Evolutionary conservation across 2,329 filamentous ascomycete species (phyloP).

Genomic region (Coleophoma eucalyptorum): DNA sequence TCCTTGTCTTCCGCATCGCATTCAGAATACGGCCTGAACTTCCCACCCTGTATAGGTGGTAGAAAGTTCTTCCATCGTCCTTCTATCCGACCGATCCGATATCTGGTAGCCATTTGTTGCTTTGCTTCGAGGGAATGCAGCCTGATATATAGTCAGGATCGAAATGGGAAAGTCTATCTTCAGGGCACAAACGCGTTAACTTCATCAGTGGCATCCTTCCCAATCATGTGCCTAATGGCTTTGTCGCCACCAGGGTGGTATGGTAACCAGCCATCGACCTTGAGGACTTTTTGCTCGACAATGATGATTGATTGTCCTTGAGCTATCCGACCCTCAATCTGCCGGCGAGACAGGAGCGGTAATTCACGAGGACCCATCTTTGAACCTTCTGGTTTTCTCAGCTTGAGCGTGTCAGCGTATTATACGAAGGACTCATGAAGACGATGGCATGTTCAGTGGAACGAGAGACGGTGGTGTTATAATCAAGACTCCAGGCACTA

Average conservation of each 20-base stretch:
- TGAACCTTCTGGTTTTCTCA: background rate
- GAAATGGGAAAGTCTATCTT: slow-evolving; percentile 31
- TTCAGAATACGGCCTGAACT: slow-evolving; percentile 56
- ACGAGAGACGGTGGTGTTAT: too few species aligned
- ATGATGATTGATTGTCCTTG: slow-evolving; percentile 78
- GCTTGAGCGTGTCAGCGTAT: too few species aligned
- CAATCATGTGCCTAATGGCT: slow-evolving; percentile 89
- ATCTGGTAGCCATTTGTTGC: slow-evolving; percentile 67
- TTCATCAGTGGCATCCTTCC: slow-evolving; percentile 91
- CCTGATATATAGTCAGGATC: slow-evolving; percentile 37
- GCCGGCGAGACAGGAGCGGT: slow-evolving; percentile 50
- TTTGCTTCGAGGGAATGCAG: slow-evolving; percentile 79
- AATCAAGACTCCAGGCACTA: too few species aligned
- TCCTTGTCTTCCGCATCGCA: slow-evolving; percentile 21
- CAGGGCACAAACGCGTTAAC: slow-evolving; percentile 64
- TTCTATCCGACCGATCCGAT: slow-evolving; percentile 78
- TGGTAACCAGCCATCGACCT: slow-evolving; percentile 81
- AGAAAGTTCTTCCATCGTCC: slow-evolving; percentile 83
- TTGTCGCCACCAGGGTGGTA: slow-evolving; percentile 93
- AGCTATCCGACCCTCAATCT: slow-evolving; percentile 81
- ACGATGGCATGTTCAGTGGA: too few species aligned
- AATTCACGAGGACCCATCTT: slow-evolving; percentile 7
- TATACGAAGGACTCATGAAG: too few species aligned
- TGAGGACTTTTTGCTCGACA: slow-evolving; percentile 75
- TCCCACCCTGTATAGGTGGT: slow-evolving; percentile 87